These are phyloP conservation scores for Russula ochroleuca DNA, from an alignment of 768 basidiomycete genomes.

Conservation along the genomic window DNA sequence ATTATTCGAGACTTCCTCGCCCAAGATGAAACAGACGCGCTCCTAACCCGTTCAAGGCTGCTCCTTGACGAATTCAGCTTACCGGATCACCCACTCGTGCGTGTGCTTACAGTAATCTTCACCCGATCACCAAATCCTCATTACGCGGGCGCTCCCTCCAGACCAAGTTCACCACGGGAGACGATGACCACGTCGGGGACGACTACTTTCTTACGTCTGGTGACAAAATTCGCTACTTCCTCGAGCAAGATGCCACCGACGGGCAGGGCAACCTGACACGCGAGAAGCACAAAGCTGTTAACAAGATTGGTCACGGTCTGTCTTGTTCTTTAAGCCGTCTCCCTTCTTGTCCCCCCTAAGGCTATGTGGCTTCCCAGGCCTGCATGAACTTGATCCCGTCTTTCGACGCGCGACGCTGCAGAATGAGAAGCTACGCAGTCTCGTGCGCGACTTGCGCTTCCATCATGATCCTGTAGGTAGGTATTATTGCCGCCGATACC, in stretches of 20 bases:
- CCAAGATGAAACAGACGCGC: conserved; percentile 49
- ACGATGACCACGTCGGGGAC: conserved; percentile 78
- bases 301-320: conserved; percentile 90
- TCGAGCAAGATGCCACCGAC: conserved; percentile 85
- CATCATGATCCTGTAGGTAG: conserved; percentile 81
- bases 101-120: conserved; percentile 23
- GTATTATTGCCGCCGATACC: conserved; percentile 26
- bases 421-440: conserved; percentile 60
- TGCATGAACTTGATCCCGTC: conserved; percentile 80
- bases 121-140: background rate
- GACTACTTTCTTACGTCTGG: conserved; percentile 90
- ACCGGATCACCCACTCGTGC: conserved; percentile 75
- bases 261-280: conserved; percentile 62
- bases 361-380: conserved; percentile 41
- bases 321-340: background rate
- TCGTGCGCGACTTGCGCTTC: conserved; percentile 76
- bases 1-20: conserved; percentile 70
- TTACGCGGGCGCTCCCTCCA: conserved; percentile 31
- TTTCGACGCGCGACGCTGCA: conserved; percentile 79
- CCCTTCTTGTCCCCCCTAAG: background rate
- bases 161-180: conserved; percentile 88
- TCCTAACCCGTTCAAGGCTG: conserved; percentile 66
- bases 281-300: conserved; percentile 75
- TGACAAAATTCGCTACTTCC: conserved; percentile 92
- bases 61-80: conserved; percentile 76